phyloP scores from a whole-genome alignment of 169 alveolate genomes.

The Babesia divergens region DNA sequence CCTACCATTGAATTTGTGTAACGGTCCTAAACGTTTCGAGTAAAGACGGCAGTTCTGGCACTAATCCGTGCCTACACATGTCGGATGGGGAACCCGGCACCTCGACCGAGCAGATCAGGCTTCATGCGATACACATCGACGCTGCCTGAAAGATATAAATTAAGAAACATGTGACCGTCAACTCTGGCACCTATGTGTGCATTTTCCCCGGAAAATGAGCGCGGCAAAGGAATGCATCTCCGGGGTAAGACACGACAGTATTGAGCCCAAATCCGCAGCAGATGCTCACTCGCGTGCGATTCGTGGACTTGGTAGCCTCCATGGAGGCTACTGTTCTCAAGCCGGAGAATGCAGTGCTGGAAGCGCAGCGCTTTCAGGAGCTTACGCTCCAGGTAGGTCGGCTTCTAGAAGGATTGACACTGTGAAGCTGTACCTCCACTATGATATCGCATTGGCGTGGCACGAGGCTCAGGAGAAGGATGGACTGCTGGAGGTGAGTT shows the following conservation, averaged over 20 bases:
- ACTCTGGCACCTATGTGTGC: background rate
- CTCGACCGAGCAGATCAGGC: too few species aligned
- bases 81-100: too few species aligned
- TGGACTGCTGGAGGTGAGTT: constrained; percentile 20
- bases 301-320: constrained; percentile 3
- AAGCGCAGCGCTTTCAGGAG: constrained; percentile 30
- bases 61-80: too few species aligned
- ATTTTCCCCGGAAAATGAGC: background rate
- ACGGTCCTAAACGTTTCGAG: too few species aligned
- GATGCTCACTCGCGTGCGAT: background rate
- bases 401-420: background rate
- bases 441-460: constrained; percentile 43
- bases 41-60: too few species aligned
- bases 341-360: constrained; percentile 20
- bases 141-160: too few species aligned
- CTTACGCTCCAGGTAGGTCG: constrained; percentile 33
- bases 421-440: constrained; percentile 37
- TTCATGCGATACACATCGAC: too few species aligned
- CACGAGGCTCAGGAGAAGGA: constrained; percentile 11
- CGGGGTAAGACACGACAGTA: background rate
- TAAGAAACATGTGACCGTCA: background rate
- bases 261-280: background rate
- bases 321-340: constrained; percentile 23
- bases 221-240: constrained; percentile 11
- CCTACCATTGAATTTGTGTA: too few species aligned